These are phyloP conservation scores for Gillenia trifoliata DNA, from an alignment of 306 rosid genomes.

Conservation along the genomic window DNA sequence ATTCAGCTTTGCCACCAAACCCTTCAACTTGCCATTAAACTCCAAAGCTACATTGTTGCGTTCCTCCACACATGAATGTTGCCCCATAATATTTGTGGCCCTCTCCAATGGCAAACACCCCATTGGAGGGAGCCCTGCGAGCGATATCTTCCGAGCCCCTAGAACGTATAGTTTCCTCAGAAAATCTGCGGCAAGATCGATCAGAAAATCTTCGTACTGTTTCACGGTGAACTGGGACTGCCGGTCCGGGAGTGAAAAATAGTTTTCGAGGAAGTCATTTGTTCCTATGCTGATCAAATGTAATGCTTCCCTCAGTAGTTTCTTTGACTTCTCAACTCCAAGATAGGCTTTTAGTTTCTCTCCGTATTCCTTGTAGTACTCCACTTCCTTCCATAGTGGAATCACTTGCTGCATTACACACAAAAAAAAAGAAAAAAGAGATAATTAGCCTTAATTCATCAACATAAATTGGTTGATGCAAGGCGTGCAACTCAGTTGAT, in stretches of 20 bases:
- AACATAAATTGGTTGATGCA: too few species aligned
- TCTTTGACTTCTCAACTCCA: slow-evolving; percentile 37
- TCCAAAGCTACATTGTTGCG: slow-evolving; percentile 49
- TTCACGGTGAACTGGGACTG: slow-evolving; percentile 30
- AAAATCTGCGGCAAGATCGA: slow-evolving; percentile 42
- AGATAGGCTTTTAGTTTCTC: slow-evolving; percentile 26
- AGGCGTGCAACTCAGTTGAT: too few species aligned
- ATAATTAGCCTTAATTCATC: background rate
- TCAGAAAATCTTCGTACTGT: slow-evolving; percentile 45
- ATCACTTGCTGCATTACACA: slow-evolving; percentile 35
- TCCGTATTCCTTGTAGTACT: slow-evolving; percentile 54
- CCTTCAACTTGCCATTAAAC: slow-evolving; percentile 44
- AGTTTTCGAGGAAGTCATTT: slow-evolving; percentile 61
- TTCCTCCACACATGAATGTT: slow-evolving; percentile 33
- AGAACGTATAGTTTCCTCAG: slow-evolving; percentile 34
- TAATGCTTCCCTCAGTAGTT: slow-evolving; percentile 38
- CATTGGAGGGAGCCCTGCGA: slow-evolving; percentile 58
- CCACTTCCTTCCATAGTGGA: slow-evolving; percentile 71
- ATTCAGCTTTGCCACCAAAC: slow-evolving; percentile 37
- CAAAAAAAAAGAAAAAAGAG: background rate
- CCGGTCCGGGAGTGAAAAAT: slow-evolving; percentile 29
- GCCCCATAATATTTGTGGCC: slow-evolving; percentile 30
- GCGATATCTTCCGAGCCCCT: slow-evolving; percentile 55
- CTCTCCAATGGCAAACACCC: slow-evolving; percentile 69
- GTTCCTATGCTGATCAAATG: slow-evolving; percentile 62